These are phyloP conservation scores for Lactifluus subvellereus DNA, from an alignment of 768 basidiomycete species.

Conservation along the genomic window DNA sequence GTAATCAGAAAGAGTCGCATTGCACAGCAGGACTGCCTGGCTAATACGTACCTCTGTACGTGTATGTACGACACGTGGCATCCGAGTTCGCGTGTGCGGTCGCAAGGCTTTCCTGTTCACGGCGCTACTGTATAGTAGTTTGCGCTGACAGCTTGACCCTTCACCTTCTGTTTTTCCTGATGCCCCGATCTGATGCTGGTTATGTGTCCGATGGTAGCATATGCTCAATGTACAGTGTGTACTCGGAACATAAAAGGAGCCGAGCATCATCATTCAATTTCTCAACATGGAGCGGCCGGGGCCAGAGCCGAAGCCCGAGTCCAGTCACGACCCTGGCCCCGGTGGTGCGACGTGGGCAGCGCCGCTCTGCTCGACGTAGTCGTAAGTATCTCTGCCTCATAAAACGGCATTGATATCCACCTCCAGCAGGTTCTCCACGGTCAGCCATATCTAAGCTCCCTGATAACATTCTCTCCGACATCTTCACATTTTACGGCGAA, in stretches of 20 bases:
- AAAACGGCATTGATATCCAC: neutral
- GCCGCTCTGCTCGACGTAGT: neutral
- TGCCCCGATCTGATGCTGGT: neutral
- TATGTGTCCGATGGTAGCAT: neutral
- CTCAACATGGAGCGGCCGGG: neutral
- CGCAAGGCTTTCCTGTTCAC: too few species aligned
- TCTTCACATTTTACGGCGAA: conserved; percentile 1
- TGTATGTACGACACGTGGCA: too few species aligned
- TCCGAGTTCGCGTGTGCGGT: too few species aligned
- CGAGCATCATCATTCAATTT: neutral
- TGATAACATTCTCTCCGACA: neutral
- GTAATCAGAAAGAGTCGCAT: too few species aligned
- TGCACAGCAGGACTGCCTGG: too few species aligned
- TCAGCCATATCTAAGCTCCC: neutral
- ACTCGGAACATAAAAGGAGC: neutral
- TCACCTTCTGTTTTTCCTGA: neutral
- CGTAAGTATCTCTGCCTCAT: neutral
- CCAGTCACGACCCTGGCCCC: too few species aligned
- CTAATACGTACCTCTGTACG: too few species aligned
- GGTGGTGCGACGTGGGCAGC: too few species aligned
- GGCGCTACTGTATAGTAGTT: neutral
- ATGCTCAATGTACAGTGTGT: neutral
- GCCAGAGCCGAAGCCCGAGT: too few species aligned
- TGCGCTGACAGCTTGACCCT: neutral
- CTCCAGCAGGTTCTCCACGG: neutral